phyloP scores from a whole-genome alignment of 129 eudicot species.

The Cynara cardunculus region DNA sequence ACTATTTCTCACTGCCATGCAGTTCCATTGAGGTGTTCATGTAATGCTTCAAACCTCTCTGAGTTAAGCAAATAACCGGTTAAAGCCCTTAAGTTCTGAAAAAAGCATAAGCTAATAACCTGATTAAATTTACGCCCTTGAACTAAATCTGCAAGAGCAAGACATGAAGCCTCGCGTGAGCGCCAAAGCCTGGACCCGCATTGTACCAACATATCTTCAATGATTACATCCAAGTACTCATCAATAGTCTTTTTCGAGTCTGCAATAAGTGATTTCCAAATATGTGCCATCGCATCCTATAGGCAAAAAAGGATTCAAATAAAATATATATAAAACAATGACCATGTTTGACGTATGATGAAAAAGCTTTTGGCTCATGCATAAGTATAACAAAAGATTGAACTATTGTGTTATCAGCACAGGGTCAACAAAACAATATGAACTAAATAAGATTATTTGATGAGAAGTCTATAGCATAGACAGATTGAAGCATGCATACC shows the following conservation, averaged over 20 bases:
- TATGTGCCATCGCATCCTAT: conserved; percentile 98
- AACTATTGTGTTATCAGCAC: not conserved
- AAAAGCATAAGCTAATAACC: conserved; percentile 36
- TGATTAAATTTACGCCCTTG: conserved; percentile 92
- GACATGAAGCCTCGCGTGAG: conserved; percentile 97
- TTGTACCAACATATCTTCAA: conserved; percentile 81
- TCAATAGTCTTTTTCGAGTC: conserved; percentile 88
- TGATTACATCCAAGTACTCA: conserved; percentile 69
- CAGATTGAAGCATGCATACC: conserved; percentile 38
- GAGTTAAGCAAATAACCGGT: not conserved
- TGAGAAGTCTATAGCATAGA: not conserved
- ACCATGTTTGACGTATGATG: not conserved
- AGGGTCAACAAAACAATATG: not conserved
- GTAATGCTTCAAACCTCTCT: conserved; percentile 6
- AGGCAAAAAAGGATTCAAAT: not conserved
- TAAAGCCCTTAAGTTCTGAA: not conserved
- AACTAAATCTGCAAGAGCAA: conserved; percentile 86
- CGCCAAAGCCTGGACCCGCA: conserved; percentile 99
- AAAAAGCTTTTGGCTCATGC: conserved; percentile 6
- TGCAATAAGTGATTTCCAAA: conserved; percentile 88
- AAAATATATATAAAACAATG: not conserved
- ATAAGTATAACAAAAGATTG: not conserved
- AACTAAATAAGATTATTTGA: not conserved
- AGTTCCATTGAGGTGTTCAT: conserved; percentile 11
- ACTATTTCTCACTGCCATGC: conserved; percentile 3